Base-by-base conservation (phyloP, 306 rosid genomes). In the Fagus crenata region DNA sequence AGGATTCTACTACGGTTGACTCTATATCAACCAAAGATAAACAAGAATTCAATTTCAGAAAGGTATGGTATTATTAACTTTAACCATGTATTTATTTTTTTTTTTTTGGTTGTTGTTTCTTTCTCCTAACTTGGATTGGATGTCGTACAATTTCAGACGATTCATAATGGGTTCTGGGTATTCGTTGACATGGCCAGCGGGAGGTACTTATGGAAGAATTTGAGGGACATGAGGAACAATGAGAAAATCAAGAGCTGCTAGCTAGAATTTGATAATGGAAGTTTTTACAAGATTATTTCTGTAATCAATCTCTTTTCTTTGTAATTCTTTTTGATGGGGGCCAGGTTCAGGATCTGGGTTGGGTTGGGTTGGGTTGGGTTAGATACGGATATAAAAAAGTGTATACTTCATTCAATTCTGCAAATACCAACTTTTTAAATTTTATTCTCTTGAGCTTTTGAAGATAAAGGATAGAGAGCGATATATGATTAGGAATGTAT, bases 121-220 rank as follows among this genome's bases (percentile, higher is more conserved):
- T 43, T 39, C 31, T 61, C 18, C 73, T 77, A 51, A 75, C 77
- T 59, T 32, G 42, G 74, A n/a, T 77, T 32, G 42, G 74, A n/a
- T 77, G 33, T 56, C 71, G n/a, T 74, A 67, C 58, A 55, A 56
- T 76, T 82, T 73, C 86, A 85, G 91, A 86, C 67, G 78, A 76
- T 84, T 46, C 76, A 81, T 80, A 88, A 75, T 3, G 88, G 86
- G 39, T 84, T 91, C 81, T 91, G 93, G 93, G 87, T 83, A 15
- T 83, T 85, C 6, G 80, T 91, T 14, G 96, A 93, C 82, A 89
- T 89, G 98, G 95, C 93, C 73, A 91, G 95, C 58, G 98, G 93
- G 73, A 88, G 81, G 78, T 93, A 85, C 65, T 80, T 89, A 6
- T 93, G 98, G 98, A 86, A 88, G 85, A 83, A 89, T 80, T 63